Conservation (phyloP, 768 basidiomycete genomes). For the Collybia nuda region DNA sequence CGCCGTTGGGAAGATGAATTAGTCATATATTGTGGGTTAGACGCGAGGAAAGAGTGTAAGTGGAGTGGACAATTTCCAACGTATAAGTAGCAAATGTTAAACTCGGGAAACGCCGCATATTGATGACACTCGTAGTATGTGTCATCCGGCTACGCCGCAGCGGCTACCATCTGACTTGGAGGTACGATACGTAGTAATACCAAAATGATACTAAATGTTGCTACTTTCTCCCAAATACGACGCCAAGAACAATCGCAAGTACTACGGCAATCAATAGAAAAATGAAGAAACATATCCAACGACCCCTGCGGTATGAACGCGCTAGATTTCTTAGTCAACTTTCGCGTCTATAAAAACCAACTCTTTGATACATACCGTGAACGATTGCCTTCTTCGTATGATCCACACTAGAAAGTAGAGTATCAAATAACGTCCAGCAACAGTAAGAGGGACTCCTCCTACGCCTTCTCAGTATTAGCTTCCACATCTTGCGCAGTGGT, state of each 20-base stretch:
- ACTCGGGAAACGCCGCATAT: not conserved
- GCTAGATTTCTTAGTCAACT: slow-evolving; percentile 31
- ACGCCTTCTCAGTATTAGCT: slow-evolving; percentile 72
- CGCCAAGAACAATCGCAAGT: slow-evolving; percentile 58
- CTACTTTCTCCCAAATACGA: slow-evolving; percentile 32
- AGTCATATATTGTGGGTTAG: slow-evolving; percentile 23
- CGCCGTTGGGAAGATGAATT: slow-evolving; percentile 35
- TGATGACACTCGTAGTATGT: not conserved
- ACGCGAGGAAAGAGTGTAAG: not conserved
- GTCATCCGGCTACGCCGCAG: not conserved
- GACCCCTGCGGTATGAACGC: slow-evolving; percentile 70
- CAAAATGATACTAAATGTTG: slow-evolving; percentile 1
- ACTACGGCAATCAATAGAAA: slow-evolving; percentile 53
- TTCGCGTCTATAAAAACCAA: not conserved
- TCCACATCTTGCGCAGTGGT: slow-evolving; percentile 61
- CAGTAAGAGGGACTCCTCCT: slow-evolving; percentile 19
- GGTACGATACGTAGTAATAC: not conserved
- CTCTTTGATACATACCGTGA: slow-evolving; percentile 36
- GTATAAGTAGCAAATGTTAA: too few species aligned
- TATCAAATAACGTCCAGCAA: slow-evolving; percentile 2
- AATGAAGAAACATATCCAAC: slow-evolving; percentile 84
- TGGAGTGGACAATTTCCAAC: too few species aligned
- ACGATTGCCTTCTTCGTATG: slow-evolving; percentile 69
- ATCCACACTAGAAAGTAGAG: slow-evolving; percentile 39
- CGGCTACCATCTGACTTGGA: not conserved